Base-by-base conservation (phyloP, 2,329 filamentous ascomycete species). In the Fusarium lateritium region DNA sequence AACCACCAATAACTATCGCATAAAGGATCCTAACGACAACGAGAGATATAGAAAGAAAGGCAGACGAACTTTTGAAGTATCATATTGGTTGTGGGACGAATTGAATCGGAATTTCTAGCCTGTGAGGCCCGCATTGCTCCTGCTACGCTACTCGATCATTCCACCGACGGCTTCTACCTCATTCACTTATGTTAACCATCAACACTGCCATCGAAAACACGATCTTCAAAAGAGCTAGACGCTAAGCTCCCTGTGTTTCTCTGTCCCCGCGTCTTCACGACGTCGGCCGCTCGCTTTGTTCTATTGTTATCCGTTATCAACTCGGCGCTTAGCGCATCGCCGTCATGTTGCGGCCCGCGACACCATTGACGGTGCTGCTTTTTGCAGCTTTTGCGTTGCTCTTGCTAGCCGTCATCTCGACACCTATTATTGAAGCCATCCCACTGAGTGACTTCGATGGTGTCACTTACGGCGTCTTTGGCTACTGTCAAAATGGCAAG, bases 391-490 rank as follows among this genome's bases (percentile, higher is more conserved):
- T 99, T 80, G 91, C 86, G 67, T 85, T 98, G 66, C 86, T 98
- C 53, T 84, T 98, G 46, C 85, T 99, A 39, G 93, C 94, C 46
- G 93, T 94, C 39, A 83, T 99, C n/a, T 97, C 95, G 2, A 94
- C 94, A 0, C 96, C 96, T 19, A 89, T 99, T 72, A 91, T 98
- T 77, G 90, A 92, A 76, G 87, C 85, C 26, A 97, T 99, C 46
- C 93, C 94, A 11, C 85, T 99, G 42, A 94, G 92, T 38, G 90
- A 88, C 53, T 95, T 90, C 76, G 82, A 90, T 42, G 90, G 91
- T 73, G 88, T 93, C 72, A 90, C 90, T 71, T 98, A 97, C 83
- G 96, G 96, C 49, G 94, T 98, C 49, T 95, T 98, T 83, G 96
- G 96, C 26, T 97, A 89, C 75, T 99, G 96, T 80, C 85, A 89